Base-by-base conservation (phyloP, 73 alveolate genomes). In the Uronychia setigera region DNA sequence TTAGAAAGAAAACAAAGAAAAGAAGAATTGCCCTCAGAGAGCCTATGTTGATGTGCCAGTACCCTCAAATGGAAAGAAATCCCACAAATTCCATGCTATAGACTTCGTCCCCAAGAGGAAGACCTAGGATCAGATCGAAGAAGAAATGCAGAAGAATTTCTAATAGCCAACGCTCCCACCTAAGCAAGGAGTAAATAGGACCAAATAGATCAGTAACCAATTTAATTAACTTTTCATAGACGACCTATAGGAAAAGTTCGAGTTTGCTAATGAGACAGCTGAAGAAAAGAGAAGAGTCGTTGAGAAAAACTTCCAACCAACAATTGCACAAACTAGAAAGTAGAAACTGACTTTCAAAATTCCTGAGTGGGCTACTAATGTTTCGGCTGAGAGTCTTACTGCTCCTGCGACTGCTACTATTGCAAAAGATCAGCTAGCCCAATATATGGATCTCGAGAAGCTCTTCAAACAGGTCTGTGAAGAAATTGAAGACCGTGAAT, bases 71-170 rank as follows among this genome's bases (percentile, higher is more conserved):
- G 79, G 60, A 31, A 33, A 30, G 59, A 58, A 58, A 29, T 31
- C 78, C 33, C 35, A 32, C 78, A 80, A 80, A 58, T 80, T 34
- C 59, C 75, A 58, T 28, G 58, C 58, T 67, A 80, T 80, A 5
- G 86, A 80, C 58, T 80, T 80, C 59, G 86, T 80, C 29, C 86
- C 86, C 14, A 34, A 76, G 13, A 80, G 58, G 79, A 80, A 80
- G 59, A 80, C 35, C 14, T 59, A 80, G 58, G 28, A 35, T 0
- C 28, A 33, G 5, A 80, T 80, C 57, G 35, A 80, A 29, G 59
- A 30, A 0, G 86, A 80, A 57, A 46, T 80, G 79, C 0, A 35
- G 0, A 58, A 25, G 1, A 35, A 58, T 19, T 33, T 33, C 60
- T 35, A 30, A 32, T 30, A 67, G 14, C 34, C 13, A 30, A 79